phyloP scores from a whole-genome alignment of 208 protist genomes.

The Wallacemonas rigidus region DNA sequence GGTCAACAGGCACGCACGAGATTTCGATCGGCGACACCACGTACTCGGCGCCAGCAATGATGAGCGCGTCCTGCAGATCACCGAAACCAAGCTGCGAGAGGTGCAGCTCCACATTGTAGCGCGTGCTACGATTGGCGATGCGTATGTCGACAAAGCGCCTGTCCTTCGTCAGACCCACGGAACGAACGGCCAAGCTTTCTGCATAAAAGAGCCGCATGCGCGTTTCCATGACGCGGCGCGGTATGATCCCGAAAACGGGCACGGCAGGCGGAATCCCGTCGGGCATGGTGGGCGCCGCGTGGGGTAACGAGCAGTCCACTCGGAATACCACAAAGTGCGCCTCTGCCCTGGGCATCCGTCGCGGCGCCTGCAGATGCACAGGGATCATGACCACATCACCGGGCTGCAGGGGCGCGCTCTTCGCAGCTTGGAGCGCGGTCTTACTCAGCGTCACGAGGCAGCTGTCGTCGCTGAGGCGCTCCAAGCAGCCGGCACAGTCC shows the following conservation, averaged over 20 bases:
- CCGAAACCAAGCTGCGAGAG: conserved; percentile 66
- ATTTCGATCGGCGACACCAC: conserved; percentile 84
- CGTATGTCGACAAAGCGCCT: conserved; percentile 72
- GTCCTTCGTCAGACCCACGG: conserved; percentile 63
- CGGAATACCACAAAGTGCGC: conserved; percentile 80
- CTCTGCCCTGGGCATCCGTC: conserved; percentile 42
- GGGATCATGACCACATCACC: conserved; percentile 67
- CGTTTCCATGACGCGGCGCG: conserved; percentile 81
- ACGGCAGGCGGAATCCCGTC: conserved; percentile 71
- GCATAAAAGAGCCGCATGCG: conserved; percentile 78
- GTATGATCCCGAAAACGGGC: conserved; percentile 88
- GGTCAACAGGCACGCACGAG: conserved; percentile 40
- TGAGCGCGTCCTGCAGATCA: conserved; percentile 55
- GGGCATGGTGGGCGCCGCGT: conserved; percentile 62
- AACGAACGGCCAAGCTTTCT: conserved; percentile 62
- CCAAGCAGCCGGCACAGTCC: conserved; percentile 79
- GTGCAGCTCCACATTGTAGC: conserved; percentile 79
- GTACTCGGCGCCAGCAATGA: conserved; percentile 78
- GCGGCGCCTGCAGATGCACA: conserved; percentile 56
- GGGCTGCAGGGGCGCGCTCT: conserved; percentile 46
- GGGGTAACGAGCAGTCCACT: conserved; percentile 64
- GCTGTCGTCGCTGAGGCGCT: conserved; percentile 48
- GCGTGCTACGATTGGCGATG: conserved; percentile 65
- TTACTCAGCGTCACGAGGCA: conserved; percentile 60
- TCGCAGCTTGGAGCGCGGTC: conserved; percentile 38